Percentiles rank a stretch among this genome's conserved stretches.
These are phyloP conservation scores for Calonectria hongkongensis DNA, from an alignment of 2,329 filamentous ascomycete species.

Conservation along the genomic window DNA sequence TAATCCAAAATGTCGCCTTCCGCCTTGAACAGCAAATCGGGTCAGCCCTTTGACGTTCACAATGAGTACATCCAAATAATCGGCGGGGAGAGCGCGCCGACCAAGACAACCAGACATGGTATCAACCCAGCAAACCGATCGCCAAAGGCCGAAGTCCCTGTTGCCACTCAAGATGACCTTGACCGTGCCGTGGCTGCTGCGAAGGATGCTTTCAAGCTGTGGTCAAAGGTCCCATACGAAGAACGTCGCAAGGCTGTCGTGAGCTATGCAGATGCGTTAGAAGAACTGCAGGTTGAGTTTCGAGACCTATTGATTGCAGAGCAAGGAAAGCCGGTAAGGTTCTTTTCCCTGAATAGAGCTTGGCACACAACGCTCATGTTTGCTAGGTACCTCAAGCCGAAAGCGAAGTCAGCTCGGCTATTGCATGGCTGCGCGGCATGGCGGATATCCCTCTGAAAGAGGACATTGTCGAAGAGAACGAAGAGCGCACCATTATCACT, in stretches of 20 bases:
- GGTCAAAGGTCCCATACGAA: slow-evolving; percentile 52
- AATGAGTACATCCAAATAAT: slow-evolving; percentile 52
- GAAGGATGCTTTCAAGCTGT: slow-evolving; percentile 52
- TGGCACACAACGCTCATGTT: not conserved
- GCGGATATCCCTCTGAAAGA: slow-evolving; percentile 57
- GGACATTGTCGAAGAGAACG: slow-evolving; percentile 63
- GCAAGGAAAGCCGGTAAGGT: slow-evolving; percentile 56
- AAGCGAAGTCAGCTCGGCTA: slow-evolving; percentile 50
- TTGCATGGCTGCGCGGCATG: slow-evolving; percentile 56
- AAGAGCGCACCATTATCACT: slow-evolving; percentile 54
- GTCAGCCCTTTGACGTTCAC: slow-evolving; percentile 34
- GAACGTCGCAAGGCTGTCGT: slow-evolving; percentile 51
- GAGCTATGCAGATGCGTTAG: slow-evolving; percentile 53
- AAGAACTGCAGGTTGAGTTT: slow-evolving; percentile 47
- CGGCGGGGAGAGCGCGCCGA: slow-evolving; percentile 45
- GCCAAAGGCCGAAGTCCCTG: slow-evolving; percentile 55
- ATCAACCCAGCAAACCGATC: slow-evolving; percentile 58
- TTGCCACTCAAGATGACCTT: slow-evolving; percentile 51
- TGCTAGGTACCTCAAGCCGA: slow-evolving; percentile 48
- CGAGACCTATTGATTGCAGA: slow-evolving; percentile 52
- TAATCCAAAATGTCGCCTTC: not conserved
- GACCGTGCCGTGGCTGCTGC: slow-evolving; percentile 52
- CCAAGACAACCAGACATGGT: slow-evolving; percentile 45
- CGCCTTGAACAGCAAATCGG: not conserved
- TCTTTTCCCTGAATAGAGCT: fast-evolving